Conservation (phyloP, 202 grass and related monocot species). For the Eragrostis tef region DNA sequence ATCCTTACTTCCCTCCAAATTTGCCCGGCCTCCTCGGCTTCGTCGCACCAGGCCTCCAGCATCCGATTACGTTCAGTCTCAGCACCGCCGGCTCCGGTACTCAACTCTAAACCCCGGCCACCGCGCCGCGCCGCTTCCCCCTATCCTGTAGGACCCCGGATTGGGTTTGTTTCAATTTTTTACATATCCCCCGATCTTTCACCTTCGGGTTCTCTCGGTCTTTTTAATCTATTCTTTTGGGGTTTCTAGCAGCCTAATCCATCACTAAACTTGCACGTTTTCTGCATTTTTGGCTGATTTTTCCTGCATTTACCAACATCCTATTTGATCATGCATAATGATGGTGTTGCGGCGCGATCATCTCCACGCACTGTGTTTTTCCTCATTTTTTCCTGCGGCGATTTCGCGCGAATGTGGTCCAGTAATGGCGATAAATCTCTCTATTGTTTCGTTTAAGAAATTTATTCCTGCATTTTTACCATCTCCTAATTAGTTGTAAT, state of each 20-base stretch:
- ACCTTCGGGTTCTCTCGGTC: neutral
- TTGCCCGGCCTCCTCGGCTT: slow-evolving; percentile 36
- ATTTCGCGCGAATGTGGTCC: neutral
- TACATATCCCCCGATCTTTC: neutral
- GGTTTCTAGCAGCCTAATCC: neutral
- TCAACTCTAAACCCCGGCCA: slow-evolving; percentile 34
- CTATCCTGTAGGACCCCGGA: neutral
- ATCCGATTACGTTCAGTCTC: neutral
- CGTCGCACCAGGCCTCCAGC: neutral
- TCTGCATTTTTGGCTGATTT: neutral
- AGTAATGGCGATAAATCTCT: neutral
- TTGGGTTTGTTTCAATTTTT: neutral
- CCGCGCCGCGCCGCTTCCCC: neutral
- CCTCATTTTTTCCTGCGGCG: neutral
- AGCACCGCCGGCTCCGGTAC: neutral
- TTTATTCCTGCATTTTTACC: neutral
- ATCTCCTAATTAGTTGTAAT: neutral
- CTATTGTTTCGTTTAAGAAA: neutral
- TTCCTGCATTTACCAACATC: neutral
- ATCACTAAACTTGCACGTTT: neutral
- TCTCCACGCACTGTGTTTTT: neutral
- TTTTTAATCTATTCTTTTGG: neutral
- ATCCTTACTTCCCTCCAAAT: slow-evolving; percentile 49
- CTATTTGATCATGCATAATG: neutral
- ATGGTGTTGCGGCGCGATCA: neutral